These are phyloP conservation scores for Digitaria exilis DNA, from an alignment of 202 grass and related monocot genomes.

Conservation along the genomic window DNA sequence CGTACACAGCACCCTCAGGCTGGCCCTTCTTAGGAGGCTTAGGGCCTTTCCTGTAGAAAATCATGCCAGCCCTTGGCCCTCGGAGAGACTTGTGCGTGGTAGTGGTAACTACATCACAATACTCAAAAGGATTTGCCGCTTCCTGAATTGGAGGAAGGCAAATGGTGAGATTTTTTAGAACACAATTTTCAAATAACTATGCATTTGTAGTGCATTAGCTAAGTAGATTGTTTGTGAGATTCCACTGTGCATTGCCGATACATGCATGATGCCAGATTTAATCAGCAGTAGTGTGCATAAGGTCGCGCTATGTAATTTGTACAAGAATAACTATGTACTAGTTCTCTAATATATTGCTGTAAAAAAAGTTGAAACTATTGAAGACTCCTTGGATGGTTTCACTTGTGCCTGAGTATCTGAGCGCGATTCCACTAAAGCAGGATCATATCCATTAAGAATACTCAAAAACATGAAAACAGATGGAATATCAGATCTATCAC, in stretches of 20 bases:
- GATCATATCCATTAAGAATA: background rate
- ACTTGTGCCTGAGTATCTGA: background rate
- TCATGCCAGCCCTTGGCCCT: slow-evolving; percentile 95
- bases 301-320: background rate
- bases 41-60: slow-evolving; percentile 97
- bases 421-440: background rate
- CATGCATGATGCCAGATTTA: background rate
- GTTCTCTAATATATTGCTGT: background rate
- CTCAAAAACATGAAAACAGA: slow-evolving; percentile 2
- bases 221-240: background rate
- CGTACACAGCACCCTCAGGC: slow-evolving; percentile 84
- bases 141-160: slow-evolving; percentile 49
- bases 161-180: background rate
- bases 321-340: background rate
- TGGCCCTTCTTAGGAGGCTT: slow-evolving; percentile 98
- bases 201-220: slow-evolving; percentile 7
- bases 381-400: background rate
- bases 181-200: background rate
- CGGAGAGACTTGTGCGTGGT: slow-evolving; percentile 96
- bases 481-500: background rate
- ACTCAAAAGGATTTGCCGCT: slow-evolving; percentile 96
- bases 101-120: slow-evolving; percentile 92
- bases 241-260: background rate
- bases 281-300: background rate
- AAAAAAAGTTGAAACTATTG: background rate